phyloP scores from a whole-genome alignment of 192 early-diverging fungal genomes.

The Umbelopsis ramanniana region DNA sequence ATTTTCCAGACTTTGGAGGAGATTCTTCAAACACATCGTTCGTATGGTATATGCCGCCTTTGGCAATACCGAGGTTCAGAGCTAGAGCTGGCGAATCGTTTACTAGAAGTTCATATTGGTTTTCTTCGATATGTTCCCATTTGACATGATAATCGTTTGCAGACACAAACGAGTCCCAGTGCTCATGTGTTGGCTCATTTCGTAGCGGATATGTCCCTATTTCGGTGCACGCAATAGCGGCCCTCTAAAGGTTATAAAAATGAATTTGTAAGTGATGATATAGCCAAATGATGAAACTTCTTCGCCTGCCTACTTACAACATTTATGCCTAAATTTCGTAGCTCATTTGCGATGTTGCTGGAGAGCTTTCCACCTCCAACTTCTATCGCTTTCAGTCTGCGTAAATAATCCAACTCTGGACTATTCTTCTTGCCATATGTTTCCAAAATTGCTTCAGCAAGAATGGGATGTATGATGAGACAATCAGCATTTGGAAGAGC shows the following conservation, averaged over 20 bases:
- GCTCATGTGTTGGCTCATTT: neutral
- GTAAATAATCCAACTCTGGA: neutral
- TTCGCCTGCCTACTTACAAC: neutral
- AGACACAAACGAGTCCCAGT: neutral
- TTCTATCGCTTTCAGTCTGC: neutral
- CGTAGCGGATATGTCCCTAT: neutral
- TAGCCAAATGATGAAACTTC: neutral
- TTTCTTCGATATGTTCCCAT: constrained; percentile 13
- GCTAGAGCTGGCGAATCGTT: neutral
- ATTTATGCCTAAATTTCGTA: neutral
- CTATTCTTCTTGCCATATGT: neutral
- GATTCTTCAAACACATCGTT: constrained; percentile 16
- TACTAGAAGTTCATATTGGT: neutral
- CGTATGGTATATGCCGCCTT: neutral
- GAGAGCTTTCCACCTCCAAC: neutral
- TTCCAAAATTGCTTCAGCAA: neutral
- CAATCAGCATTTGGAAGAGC: neutral
- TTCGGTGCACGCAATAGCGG: neutral
- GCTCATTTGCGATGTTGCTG: neutral
- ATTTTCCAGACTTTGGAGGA: neutral
- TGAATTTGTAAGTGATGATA: neutral
- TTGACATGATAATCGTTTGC: neutral
- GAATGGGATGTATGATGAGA: neutral
- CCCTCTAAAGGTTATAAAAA: neutral
- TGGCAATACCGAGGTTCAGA: neutral